Evolutionary conservation across 768 basidiomycete species (phyloP).

Genomic region (Psilocybe subaeruginosa): DNA sequence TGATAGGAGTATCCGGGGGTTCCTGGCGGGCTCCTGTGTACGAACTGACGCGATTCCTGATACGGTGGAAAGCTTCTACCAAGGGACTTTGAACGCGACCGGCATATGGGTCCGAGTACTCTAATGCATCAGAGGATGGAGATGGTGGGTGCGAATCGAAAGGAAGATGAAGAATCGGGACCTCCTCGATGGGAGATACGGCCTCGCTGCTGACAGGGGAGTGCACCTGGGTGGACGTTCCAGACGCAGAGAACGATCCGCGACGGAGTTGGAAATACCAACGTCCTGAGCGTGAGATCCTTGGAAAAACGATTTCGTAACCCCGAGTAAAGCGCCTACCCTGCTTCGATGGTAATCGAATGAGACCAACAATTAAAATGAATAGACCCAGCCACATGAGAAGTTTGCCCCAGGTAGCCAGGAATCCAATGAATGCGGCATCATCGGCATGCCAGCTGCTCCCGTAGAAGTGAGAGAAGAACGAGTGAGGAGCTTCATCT

Average conservation of each 20-base stretch:
- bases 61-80: conserved; percentile 54
- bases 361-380: conserved; percentile 70
- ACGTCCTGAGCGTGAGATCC: conserved; percentile 70
- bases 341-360: conserved; percentile 63
- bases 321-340: conserved; percentile 60
- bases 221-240: conserved; percentile 47
- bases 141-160: conserved; percentile 62
- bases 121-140: conserved; percentile 53
- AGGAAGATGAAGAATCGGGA: conserved; percentile 66
- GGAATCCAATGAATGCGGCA: conserved; percentile 95
- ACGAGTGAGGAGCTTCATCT: conserved; percentile 84
- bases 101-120: conserved; percentile 44
- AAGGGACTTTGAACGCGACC: conserved; percentile 47
- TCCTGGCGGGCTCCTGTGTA: conserved; percentile 45
- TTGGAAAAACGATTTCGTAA: conserved; percentile 80
- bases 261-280: conserved; percentile 76
- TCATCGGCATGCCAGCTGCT: conserved; percentile 99
- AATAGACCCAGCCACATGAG: conserved; percentile 85
- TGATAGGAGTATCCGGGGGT: conserved; percentile 49
- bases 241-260: conserved; percentile 46
- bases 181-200: conserved; percentile 48
- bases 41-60: conserved; percentile 58
- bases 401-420: conserved; percentile 84
- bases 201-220: conserved; percentile 42
- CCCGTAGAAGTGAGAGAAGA: conserved; percentile 97